Percentiles rank a stretch among this genome's conserved stretches.
These are phyloP conservation scores for Saxophila tyrrhenica DNA, from an alignment of 495 filamentous ascomycete genomes.

Conservation along the genomic window DNA sequence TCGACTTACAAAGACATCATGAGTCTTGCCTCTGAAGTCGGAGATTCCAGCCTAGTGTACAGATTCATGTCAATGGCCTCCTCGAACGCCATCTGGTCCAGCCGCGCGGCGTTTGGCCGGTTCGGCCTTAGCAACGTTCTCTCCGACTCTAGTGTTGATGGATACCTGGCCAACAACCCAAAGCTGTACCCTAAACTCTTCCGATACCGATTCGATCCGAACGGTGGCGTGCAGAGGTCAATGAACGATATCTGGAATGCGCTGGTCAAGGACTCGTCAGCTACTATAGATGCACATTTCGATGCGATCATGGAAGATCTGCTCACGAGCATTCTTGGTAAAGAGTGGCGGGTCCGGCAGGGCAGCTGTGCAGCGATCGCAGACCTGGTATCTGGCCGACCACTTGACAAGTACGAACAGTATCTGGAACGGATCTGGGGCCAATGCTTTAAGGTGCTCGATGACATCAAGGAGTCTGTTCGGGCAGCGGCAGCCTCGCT, in stretches of 20 bases:
- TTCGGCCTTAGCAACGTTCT: slow-evolving; percentile 88
- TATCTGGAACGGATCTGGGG: slow-evolving; percentile 79
- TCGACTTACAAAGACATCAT: slow-evolving; percentile 95
- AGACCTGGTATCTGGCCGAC: slow-evolving; percentile 68
- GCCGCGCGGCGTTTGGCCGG: slow-evolving; percentile 82
- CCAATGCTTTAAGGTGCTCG: slow-evolving; percentile 70
- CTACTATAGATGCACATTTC: slow-evolving; percentile 63
- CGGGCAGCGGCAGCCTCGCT: slow-evolving; percentile 67
- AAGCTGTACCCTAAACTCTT: slow-evolving; percentile 93
- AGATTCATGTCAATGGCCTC: slow-evolving; percentile 93
- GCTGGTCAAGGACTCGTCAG: slow-evolving; percentile 69
- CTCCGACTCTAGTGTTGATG: slow-evolving; percentile 68
- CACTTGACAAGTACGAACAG: slow-evolving; percentile 64
- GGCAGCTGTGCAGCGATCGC: slow-evolving; percentile 84
- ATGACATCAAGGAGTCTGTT: slow-evolving; percentile 91
- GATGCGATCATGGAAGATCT: slow-evolving; percentile 78
- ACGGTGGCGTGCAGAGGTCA: slow-evolving; percentile 76
- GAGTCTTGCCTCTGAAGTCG: slow-evolving; percentile 82
- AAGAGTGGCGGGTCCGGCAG: slow-evolving; percentile 86
- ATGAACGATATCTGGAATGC: slow-evolving; percentile 98
- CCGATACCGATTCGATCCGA: slow-evolving; percentile 89
- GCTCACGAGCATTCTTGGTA: slow-evolving; percentile 70
- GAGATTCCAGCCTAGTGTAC: slow-evolving; percentile 88
- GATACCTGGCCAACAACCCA: slow-evolving; percentile 61
- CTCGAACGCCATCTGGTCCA: slow-evolving; percentile 92